These are phyloP conservation scores for Kalanchoe fedtschenkoi DNA, from an alignment of 164 flowering plant genomes.

Conservation along the genomic window DNA sequence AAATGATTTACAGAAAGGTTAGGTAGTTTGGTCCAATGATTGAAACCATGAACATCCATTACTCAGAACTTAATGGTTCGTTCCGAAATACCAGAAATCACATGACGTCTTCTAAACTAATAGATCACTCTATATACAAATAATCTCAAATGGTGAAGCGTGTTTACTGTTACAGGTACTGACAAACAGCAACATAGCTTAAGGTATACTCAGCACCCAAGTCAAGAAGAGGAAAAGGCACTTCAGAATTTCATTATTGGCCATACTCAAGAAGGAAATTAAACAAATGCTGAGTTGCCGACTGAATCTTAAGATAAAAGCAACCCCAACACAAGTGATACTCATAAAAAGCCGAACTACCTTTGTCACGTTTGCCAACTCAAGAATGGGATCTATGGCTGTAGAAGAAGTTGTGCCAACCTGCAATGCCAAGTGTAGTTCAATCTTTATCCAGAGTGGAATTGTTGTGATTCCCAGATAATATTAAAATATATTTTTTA, in stretches of 20 bases:
- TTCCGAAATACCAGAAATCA: background rate
- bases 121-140: background rate
- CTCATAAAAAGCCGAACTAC: slow-evolving; percentile 20
- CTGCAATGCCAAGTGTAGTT: slow-evolving; percentile 27
- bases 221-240: background rate
- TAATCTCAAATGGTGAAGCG: background rate
- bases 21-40: background rate
- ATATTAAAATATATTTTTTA: background rate
- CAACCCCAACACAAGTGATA: background rate
- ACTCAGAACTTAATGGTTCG: background rate
- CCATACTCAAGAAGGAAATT: background rate
- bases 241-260: background rate
- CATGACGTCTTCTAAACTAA: background rate
- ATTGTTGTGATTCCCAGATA: background rate
- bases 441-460: background rate
- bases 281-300: background rate
- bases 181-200: too few species aligned
- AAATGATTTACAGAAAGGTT: background rate
- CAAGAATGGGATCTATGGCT: slow-evolving; percentile 78
- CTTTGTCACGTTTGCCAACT: slow-evolving; percentile 64
- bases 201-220: too few species aligned
- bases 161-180: background rate
- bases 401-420: slow-evolving; percentile 95
- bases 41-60: background rate
- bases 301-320: background rate